phyloP scores from a whole-genome alignment of 106 monocot species.

The Alisma plantagoaquatica region DNA sequence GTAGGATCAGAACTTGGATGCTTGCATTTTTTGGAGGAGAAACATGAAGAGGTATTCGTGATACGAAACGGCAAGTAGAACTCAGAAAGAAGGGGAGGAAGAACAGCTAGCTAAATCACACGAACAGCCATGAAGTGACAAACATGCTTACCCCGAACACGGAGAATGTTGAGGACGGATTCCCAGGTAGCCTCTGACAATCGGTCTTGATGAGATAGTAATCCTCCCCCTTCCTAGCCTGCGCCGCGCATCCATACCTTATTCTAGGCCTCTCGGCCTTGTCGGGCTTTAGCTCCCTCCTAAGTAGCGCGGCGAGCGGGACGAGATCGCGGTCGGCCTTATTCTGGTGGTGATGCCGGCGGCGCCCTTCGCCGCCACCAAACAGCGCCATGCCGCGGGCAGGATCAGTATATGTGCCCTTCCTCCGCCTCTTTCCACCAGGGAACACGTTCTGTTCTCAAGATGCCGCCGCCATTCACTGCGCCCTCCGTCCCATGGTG shows the following conservation, averaged over 20 bases:
- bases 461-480: background rate
- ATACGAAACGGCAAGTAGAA: background rate
- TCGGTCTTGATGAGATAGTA: constrained; percentile 11
- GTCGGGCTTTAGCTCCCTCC: constrained; percentile 7
- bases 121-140: no score
- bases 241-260: constrained; percentile 11
- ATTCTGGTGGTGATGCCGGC: background rate
- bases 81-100: background rate
- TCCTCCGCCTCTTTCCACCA: background rate
- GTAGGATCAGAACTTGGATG: background rate
- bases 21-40: background rate
- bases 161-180: constrained; percentile 10
- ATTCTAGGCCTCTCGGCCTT: background rate
- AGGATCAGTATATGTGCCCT: background rate
- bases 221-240: constrained; percentile 12
- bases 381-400: background rate
- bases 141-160: constrained; percentile 11
- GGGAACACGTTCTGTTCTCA: background rate
- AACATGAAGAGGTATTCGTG: background rate
- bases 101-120: background rate
- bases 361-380: no score
- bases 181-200: constrained; percentile 3
- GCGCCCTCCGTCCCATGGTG: background rate
- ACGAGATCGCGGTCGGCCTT: background rate
- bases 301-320: constrained; percentile 10